Base-by-base conservation (phyloP, 2,329 filamentous ascomycete species). In the Sporothrix pseudoabietina region DNA sequence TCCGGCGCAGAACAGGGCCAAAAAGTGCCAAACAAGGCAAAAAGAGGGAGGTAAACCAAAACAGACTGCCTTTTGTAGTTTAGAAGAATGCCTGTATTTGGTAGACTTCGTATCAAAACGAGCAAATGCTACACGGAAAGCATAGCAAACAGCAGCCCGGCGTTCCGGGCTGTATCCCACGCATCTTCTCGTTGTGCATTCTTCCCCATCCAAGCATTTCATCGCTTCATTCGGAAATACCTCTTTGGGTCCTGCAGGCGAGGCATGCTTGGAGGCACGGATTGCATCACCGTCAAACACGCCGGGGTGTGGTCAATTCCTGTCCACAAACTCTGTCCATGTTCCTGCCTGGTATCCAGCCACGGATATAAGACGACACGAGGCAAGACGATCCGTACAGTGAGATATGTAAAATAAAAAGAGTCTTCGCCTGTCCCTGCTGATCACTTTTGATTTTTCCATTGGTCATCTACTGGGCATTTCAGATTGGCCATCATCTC, bases 191-290 rank as follows among this genome's bases (percentile, higher is more conserved):
- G 10, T 19, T 35, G 16, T 32, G 10, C 12, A 10, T 57, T 57
- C 16, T 10, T n/a, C n/a, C 41, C 39, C 35, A 5, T 26, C 16
- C 22, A n/a, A 30, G 30, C 22, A n/a, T 5, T 65, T 66, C 41
- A 41, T 57, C 30, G 1, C 32, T 63, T 49, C 32, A 47, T 39
- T 10, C 69, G 54, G 54, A 39, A 71, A 71, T 49, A 22, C 19
- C 55, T 32, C 5, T 59, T 14, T 57, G 49, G 47, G 72, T 8
- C 75, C 72, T 12, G 71, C 71, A 66, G 32, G 30, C 74, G 74
- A n/a, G 75, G 61, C 61, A 76, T 69, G 66, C 70, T 76, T 59
- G 74, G 65, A 68, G 8, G 72, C 76, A 59, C 73, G 68, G 39
- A 72, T 72, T 39, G 22, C 66, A 74, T 54, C 71, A 72, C 41